phyloP scores from a whole-genome alignment of 2,329 filamentous ascomycete genomes.

The Neocatenulostroma microsporum region DNA sequence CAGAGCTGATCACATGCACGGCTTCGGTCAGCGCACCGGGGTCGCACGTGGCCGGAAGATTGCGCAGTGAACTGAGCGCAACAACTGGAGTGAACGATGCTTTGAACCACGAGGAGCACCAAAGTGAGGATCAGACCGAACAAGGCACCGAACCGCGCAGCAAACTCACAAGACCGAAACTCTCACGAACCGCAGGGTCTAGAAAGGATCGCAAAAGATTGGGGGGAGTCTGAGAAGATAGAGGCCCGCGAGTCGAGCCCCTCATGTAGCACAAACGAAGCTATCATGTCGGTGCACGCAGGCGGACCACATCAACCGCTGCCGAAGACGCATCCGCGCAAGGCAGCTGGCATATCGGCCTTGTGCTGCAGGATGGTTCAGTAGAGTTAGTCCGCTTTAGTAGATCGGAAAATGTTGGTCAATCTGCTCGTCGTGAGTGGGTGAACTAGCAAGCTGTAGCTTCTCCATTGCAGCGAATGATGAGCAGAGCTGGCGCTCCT shows the following conservation, averaged over 20 bases:
- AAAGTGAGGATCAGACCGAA: too few relatives aligned
- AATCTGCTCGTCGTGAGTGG: slow-evolving; percentile 5
- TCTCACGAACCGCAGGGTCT: too few relatives aligned
- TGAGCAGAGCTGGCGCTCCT: slow-evolving; percentile 15
- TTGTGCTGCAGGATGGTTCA: slow-evolving; percentile 5
- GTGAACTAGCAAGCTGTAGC: slow-evolving; percentile 2
- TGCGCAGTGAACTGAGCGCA: too few relatives aligned
- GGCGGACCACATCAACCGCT: slow-evolving; percentile 4
- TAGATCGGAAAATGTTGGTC: slow-evolving; percentile 1
- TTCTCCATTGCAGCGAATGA: slow-evolving; percentile 12
- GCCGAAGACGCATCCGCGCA: slow-evolving; percentile 3
- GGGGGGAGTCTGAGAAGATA: too few relatives aligned
- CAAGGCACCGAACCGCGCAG: too few relatives aligned
- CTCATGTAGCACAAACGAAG: slow-evolving; percentile 8
- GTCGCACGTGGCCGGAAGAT: slow-evolving; percentile 1
- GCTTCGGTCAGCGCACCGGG: not conserved
- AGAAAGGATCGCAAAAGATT: too few relatives aligned
- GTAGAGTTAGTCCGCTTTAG: not conserved
- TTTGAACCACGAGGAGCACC: too few relatives aligned
- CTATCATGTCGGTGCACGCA: slow-evolving; percentile 3
- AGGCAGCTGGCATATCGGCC: slow-evolving; percentile 1
- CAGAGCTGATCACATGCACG: slow-evolving; percentile 5
- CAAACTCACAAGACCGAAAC: too few relatives aligned
- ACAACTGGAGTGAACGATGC: too few relatives aligned
- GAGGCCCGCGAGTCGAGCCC: slow-evolving; percentile 6